Evolutionary conservation across 2,329 filamentous ascomycete species (phyloP).

Genomic region (Coniochaeta prunicola): DNA sequence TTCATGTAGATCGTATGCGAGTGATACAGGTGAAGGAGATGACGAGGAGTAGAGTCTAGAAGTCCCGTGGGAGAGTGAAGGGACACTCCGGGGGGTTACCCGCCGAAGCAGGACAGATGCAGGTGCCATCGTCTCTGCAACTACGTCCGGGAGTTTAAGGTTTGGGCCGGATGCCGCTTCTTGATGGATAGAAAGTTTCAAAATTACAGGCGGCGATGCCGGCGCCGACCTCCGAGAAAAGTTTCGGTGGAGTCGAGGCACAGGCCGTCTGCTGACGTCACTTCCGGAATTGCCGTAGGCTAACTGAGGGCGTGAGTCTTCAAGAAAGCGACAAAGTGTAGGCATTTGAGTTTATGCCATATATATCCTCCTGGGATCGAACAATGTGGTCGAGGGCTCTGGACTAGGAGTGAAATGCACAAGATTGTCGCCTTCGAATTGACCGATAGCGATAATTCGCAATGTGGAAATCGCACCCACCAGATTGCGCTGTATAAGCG

Average conservation of each 20-base stretch:
- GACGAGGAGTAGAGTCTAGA: not conserved
- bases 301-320: too few relatives aligned
- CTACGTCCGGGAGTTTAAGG: not conserved
- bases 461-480: too few relatives aligned
- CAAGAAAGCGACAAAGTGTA: too few relatives aligned
- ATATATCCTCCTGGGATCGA: too few relatives aligned
- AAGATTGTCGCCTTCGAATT: too few relatives aligned
- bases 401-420: too few relatives aligned
- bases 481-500: too few relatives aligned
- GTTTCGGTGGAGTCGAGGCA: not conserved
- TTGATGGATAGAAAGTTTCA: not conserved
- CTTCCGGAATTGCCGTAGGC: not conserved
- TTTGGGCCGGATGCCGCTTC: not conserved
- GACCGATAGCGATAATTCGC: too few relatives aligned
- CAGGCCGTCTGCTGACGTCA: not conserved
- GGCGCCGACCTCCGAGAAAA: not conserved
- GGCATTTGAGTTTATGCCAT: too few relatives aligned
- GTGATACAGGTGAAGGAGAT: too few relatives aligned
- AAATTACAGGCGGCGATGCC: not conserved
- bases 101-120: not conserved
- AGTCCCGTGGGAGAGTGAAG: not conserved
- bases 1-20: conserved; percentile 62
- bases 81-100: not conserved
- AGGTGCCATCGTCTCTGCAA: not conserved
- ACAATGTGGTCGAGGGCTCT: too few relatives aligned